Percentiles rank a stretch among this genome's conserved stretches.
phyloP scores from a whole-genome alignment of 2,329 filamentous ascomycete genomes.

The Xylaria sp. region DNA sequence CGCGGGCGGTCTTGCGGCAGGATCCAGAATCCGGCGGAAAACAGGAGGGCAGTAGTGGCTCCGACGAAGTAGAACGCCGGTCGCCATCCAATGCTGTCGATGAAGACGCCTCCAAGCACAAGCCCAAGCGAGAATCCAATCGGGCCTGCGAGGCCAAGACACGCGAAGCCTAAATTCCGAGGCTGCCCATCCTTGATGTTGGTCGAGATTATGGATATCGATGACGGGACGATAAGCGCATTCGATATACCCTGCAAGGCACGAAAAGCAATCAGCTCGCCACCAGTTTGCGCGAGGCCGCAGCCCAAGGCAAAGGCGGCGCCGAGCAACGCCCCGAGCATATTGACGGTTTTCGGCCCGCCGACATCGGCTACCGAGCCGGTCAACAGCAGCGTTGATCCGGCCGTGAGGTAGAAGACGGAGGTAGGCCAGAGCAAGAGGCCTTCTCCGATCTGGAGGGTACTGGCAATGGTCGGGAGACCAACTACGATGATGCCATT shows the following conservation, averaged over 20 bases:
- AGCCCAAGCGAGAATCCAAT: slow-evolving; percentile 23
- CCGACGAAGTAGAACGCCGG: slow-evolving; percentile 20
- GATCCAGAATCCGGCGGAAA: slow-evolving; percentile 4
- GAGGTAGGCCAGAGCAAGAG: slow-evolving; percentile 19
- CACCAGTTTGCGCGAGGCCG: slow-evolving; percentile 8
- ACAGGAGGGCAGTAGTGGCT: background rate
- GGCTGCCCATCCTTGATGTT: slow-evolving; percentile 2
- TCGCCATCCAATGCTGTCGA: slow-evolving; percentile 17
- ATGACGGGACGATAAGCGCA: slow-evolving; percentile 14
- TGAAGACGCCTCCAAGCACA: slow-evolving; percentile 23
- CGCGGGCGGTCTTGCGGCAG: background rate
- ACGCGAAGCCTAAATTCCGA: slow-evolving; percentile 22
- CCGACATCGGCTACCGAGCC: slow-evolving; percentile 12
- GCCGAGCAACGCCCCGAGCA: slow-evolving; percentile 8
- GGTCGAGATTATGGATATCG: slow-evolving; percentile 13
- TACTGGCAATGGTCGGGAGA: slow-evolving; percentile 10
- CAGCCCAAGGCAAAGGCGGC: slow-evolving; percentile 6
- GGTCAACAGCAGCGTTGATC: slow-evolving; percentile 12
- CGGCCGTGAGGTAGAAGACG: slow-evolving; percentile 21
- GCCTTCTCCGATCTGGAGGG: background rate
- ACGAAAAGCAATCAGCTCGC: slow-evolving; percentile 20
- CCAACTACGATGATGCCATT: slow-evolving; percentile 18
- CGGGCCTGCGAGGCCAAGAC: slow-evolving; percentile 10
- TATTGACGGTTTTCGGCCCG: slow-evolving; percentile 11
- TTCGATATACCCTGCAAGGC: slow-evolving; percentile 15